Base-by-base conservation (phyloP, 805 yeast species). In the Candida alai region DNA sequence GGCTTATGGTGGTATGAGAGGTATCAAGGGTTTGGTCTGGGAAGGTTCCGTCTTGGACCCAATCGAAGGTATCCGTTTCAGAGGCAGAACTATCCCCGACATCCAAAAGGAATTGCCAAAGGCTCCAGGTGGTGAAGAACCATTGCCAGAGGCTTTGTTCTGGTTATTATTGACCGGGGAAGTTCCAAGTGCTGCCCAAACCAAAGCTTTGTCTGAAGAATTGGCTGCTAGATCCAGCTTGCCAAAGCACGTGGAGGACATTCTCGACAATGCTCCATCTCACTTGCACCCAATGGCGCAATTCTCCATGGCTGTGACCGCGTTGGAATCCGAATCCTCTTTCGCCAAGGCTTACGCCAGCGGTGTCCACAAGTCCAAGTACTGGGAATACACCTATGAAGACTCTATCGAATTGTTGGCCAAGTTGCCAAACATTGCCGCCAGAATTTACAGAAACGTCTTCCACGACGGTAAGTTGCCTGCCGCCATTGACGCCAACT, bases 221-320 rank as follows among this genome's bases (percentile, higher is more conserved):
- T 66, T 83, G 44, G 87, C 84, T 34, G 72, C 74, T 18, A 73
- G 79, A 54, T 77, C 80, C 28, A 71, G 70, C 33, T 64, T 83
- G 45, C 93, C 93, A 40, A 73, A 67, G 44, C 76, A 78, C 56
- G 76, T 79, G 28, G 70, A 62, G 51, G 76, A 72, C 48, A 60
- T 80, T 35, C 62, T 83, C 43, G 82, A 78, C 63, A 59, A 70
- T 32, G 69, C 81, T 40, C 93, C 93, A 36, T 55, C 72, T 25
- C 70, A 76, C 46, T 67, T 83, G 56, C 93, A 83, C 60, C 93
- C 93, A 54, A 83, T 83, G 93, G 81, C 90, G 19, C 93, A 83
- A 58, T 69, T 83, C 50, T 73, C 86, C 31, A 80, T 84, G 52
- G 89, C 85, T 20, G 76, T 84, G 31, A 71, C 81, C 36, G 81